Percentiles rank a stretch among this genome's conserved stretches.
phyloP scores from a whole-genome alignment of 2,329 filamentous ascomycete genomes.

The Apiospora phragmitis region DNA sequence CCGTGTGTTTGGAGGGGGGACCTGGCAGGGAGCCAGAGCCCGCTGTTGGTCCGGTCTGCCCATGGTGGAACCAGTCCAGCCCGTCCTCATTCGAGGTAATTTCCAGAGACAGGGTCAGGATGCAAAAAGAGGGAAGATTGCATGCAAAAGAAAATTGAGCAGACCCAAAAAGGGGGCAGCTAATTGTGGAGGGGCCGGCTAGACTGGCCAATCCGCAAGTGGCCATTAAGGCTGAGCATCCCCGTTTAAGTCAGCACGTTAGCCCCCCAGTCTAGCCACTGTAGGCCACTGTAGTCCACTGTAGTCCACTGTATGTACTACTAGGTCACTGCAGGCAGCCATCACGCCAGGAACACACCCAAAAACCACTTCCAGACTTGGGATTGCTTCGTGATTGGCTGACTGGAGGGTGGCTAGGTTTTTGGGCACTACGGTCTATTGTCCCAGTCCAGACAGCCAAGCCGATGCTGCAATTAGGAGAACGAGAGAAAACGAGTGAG shows the following conservation, averaged over 20 bases:
- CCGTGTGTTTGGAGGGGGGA: background rate
- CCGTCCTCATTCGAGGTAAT: background rate
- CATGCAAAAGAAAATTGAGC: conserved; percentile 2
- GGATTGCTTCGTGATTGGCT: background rate
- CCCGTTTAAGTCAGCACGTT: background rate
- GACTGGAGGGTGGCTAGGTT: background rate
- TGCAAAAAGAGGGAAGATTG: background rate
- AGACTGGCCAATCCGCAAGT: background rate
- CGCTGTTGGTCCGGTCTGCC: background rate
- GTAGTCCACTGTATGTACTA: background rate
- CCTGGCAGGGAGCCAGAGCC: background rate
- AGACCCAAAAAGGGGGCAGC: background rate
- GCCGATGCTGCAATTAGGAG: background rate
- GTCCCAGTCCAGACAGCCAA: background rate
- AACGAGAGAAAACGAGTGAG: background rate
- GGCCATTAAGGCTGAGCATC: conserved; percentile 2
- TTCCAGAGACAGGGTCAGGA: background rate
- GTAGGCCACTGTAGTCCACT: too few species aligned
- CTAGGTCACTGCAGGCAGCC: background rate
- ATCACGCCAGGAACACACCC: background rate
- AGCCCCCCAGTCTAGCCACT: background rate
- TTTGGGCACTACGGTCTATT: too few species aligned
- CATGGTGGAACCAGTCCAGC: background rate
- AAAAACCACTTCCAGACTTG: background rate
- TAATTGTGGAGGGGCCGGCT: background rate